Conservation (phyloP, 2,329 filamentous ascomycete genomes). For the Alternaria alternata region DNA sequence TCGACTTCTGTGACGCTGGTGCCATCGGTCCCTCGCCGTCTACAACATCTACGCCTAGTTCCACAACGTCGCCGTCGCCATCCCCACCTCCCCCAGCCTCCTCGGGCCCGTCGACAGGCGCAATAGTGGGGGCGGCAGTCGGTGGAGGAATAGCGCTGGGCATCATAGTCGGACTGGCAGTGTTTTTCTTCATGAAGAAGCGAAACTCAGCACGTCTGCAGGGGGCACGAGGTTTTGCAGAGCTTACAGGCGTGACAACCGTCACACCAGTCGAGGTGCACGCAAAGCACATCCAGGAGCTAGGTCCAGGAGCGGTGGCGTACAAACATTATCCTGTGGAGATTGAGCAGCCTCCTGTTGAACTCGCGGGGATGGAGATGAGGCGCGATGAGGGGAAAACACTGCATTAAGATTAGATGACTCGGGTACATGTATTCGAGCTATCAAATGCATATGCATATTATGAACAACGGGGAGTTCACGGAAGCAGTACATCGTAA, state of each 20-base stretch:
- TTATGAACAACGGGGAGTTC: background rate
- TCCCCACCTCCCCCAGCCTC: background rate
- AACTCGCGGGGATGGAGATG: constrained; percentile 7
- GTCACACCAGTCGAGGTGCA: constrained; percentile 2
- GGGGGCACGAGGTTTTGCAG: background rate
- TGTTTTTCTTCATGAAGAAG: constrained; percentile 4
- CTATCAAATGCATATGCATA: background rate
- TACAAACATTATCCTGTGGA: constrained; percentile 11
- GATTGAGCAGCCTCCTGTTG: constrained; percentile 9
- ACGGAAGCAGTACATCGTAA: background rate
- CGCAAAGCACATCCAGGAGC: constrained; percentile 8
- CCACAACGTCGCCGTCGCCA: background rate
- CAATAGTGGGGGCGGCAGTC: constrained; percentile 8
- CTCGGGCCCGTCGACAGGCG: constrained; percentile 8
- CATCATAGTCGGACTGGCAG: constrained; percentile 5
- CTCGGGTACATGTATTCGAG: background rate
- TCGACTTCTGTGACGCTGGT: constrained; percentile 12
- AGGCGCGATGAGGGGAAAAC: background rate
- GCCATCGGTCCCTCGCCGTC: background rate
- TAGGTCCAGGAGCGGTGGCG: constrained; percentile 2
- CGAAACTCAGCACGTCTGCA: background rate
- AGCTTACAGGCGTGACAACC: background rate
- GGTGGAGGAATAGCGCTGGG: constrained; percentile 4
- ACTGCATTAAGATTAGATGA: background rate
- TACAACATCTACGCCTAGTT: background rate